These are phyloP conservation scores for Colletotrichum liriopes DNA, from an alignment of 2,329 filamentous ascomycete species.

Conservation along the genomic window DNA sequence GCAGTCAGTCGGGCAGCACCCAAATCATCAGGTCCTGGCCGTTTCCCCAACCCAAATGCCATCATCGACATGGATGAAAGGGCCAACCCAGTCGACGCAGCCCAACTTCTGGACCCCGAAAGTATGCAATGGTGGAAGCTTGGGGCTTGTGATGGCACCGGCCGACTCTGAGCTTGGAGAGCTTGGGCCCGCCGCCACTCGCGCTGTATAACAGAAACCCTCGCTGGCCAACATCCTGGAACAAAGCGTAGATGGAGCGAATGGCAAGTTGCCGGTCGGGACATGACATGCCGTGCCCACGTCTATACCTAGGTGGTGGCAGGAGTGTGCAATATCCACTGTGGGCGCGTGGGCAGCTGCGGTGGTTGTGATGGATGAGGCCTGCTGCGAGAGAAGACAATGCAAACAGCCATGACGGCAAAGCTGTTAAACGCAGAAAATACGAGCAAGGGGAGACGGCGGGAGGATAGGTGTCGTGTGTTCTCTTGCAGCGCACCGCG, in stretches of 20 bases:
- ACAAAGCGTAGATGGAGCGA: conserved; percentile 15
- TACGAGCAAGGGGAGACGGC: neutral
- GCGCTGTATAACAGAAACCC: neutral
- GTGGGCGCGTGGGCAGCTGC: neutral
- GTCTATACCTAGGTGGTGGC: neutral
- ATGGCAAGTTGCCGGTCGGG: neutral
- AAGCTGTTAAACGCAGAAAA: conserved; percentile 27
- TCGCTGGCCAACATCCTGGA: neutral
- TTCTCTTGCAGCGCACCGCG: neutral
- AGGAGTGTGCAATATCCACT: neutral
- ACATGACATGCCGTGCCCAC: neutral
- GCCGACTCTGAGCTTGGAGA: conserved; percentile 18
- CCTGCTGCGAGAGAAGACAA: conserved; percentile 12
- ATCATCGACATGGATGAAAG: conserved; percentile 17
- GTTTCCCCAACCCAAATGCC: conserved; percentile 2
- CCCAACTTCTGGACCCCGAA: conserved; percentile 12
- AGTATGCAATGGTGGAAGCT: conserved; percentile 29
- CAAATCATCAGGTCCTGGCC: neutral
- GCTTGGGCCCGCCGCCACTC: conserved; percentile 23
- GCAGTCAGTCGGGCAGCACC: neutral
- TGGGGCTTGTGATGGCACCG: conserved; percentile 26
- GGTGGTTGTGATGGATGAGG: neutral
- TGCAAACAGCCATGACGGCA: conserved; percentile 23
- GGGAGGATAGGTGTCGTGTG: neutral
- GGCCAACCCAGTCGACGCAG: conserved; percentile 12